Evolutionary conservation across 2,329 filamentous ascomycete species (phyloP).

Genomic region (Chrysoporthe puriensis): DNA sequence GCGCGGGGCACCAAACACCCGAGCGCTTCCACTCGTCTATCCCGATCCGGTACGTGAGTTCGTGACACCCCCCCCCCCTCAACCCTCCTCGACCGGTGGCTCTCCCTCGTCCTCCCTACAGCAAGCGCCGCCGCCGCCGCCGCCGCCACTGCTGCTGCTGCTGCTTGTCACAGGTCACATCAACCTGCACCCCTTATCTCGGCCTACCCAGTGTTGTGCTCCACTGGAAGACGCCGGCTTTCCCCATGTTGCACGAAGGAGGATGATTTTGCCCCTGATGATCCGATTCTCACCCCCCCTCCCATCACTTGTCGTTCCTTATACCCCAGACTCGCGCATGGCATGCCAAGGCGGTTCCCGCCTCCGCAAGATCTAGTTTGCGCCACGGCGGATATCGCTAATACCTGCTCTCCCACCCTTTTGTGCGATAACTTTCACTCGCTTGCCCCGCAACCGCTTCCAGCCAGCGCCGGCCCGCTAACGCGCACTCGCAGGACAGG

Average conservation of each 20-base stretch:
- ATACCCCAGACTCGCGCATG: background rate
- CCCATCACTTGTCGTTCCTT: background rate
- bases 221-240: slow-evolving; percentile 14
- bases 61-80: slow-evolving; percentile 1
- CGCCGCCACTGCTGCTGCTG: background rate
- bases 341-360: slow-evolving; percentile 7
- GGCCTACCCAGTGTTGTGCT: slow-evolving; percentile 5
- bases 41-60: slow-evolving; percentile 20
- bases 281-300: slow-evolving; percentile 5
- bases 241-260: background rate
- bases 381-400: background rate
- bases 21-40: no score
- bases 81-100: background rate
- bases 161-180: slow-evolving; percentile 8
- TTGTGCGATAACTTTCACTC: background rate
- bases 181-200: slow-evolving; percentile 27
- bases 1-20: background rate
- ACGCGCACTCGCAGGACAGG: slow-evolving; percentile 23
- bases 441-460: slow-evolving; percentile 16
- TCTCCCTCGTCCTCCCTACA: slow-evolving; percentile 11
- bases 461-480: slow-evolving; percentile 18
- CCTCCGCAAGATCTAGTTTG: background rate
- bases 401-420: background rate
- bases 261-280: background rate
- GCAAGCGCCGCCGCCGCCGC: no score